These are phyloP conservation scores for Conticribra guillardii DNA, from an alignment of 108 stramenopile genomes.

Conservation along the genomic window DNA sequence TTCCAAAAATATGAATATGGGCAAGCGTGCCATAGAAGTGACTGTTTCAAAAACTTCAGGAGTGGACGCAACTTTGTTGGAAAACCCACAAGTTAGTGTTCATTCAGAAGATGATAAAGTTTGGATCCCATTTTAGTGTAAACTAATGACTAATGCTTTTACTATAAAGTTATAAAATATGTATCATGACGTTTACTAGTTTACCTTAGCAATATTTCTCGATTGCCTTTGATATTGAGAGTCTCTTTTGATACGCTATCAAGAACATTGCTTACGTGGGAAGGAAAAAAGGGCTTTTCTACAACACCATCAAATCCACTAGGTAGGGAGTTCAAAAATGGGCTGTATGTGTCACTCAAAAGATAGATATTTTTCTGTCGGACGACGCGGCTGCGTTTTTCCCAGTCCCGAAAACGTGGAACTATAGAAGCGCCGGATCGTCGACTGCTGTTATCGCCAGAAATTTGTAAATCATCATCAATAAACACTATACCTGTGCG, in stretches of 20 bases:
- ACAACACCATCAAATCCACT: constrained; percentile 69
- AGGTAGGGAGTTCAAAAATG: constrained; percentile 26
- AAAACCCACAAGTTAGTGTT: neutral
- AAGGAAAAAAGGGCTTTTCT: constrained; percentile 47
- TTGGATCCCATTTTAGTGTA: too few relatives aligned
- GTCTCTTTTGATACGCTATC: constrained; percentile 2
- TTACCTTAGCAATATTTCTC: constrained; percentile 8
- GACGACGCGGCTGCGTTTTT: constrained; percentile 57
- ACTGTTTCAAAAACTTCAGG: neutral
- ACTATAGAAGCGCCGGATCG: constrained; percentile 45
- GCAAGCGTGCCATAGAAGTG: constrained; percentile 28
- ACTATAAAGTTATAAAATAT: neutral
- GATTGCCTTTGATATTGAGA: neutral
- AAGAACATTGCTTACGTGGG: constrained; percentile 3
- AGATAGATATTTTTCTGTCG: constrained; percentile 60
- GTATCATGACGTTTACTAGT: neutral
- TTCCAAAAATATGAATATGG: constrained; percentile 28
- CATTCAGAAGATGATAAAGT: too few relatives aligned
- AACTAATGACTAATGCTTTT: neutral
- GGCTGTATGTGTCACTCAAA: constrained; percentile 32
- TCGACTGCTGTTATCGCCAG: neutral
- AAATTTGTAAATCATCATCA: constrained; percentile 51
- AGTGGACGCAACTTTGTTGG: neutral
- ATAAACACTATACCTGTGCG: constrained; percentile 62
- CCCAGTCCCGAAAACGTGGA: constrained; percentile 66